Base-by-base conservation (phyloP, 768 basidiomycete species). In the Boletellus emodensis region DNA sequence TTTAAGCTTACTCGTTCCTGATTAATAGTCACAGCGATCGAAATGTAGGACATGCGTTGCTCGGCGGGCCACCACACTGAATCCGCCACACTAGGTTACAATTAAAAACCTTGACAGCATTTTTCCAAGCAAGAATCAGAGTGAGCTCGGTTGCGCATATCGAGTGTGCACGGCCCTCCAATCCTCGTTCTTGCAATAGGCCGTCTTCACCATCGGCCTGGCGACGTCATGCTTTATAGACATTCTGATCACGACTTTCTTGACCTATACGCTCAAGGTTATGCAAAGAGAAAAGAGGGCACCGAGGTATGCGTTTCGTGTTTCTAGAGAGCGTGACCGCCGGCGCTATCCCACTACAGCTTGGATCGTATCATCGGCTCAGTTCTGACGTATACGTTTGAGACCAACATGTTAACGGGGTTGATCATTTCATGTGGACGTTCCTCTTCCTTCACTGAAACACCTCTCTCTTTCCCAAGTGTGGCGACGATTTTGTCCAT, bases 351-450 rank as follows among this genome's bases (percentile, higher is more conserved):
- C 32, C 5, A 1, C 7, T 17, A 24, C 49, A 80, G 78, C 46
- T 54, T 81, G 58, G 76, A 79, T 51, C 71, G 72, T 8, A 54
- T 81, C 22, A 68, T 82, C 20, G 72, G 79, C 48, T 59, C 66
- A 0, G 66, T 80, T 40, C 75, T 80, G 36, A 54, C 78, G 1
- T 81, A 81, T 52, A 74, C 78, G 0, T 73, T 81, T 39, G 80
- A 82, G 57, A 79, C 73, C 33, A 80, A 79, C 48, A 61, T 74
- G 8, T 51, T 81, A 28, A 81, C 80, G 26, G 73, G 74, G 74
- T 76, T 41, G 22, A 52, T 56, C 39, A 3, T 22, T 24, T 35
- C 22, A 4, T 24, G 14, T 22, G 28, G 20, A n/a, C 24, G 20
- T 41, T 45, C 17, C 44, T 14, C 39, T 18, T 24, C 0, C 35